Base-by-base conservation (phyloP, 441 rosid species). In the Jatropha podagrica region DNA sequence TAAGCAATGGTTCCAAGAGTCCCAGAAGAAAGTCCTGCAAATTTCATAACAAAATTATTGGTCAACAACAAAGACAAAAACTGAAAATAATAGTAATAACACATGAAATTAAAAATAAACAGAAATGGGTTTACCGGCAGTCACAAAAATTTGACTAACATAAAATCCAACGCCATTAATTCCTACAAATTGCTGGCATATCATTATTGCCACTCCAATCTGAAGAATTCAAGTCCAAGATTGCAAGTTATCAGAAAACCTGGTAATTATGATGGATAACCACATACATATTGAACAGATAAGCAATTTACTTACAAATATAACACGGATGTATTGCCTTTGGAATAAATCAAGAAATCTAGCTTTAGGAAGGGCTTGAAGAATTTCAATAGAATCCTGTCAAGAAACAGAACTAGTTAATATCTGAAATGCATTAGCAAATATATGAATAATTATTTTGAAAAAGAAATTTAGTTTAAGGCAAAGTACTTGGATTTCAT, bases 191-290 rank as follows among this genome's bases (percentile, higher is more conserved):
- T 95, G 99, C 82, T 95, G 99, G 83, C 86, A 89, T 42, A 87
- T 84, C 99, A 95, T 93, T 60, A 95, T 77, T 49, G 91, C 91
- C 62, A 95, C 93, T 54, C 96, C 97, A 67, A 93, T 93, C 99
- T 93, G 79, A 55, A 77, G 42, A 69, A 44, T 44, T 40, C 79
- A 71, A 56, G 73, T 49, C n/a, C 58, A 41, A 62, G 61, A 78
- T 76, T 48, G 58, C 41, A 77, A 41, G 13, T 66, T n/a, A 20
- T 51, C 68, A 69, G 23, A 70, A 49, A 60, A 44, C 54, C 58
- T 64, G 4, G 2, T 3, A 60, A 27, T 27, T 27, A 20, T 14
- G 20, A 56, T 65, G 54, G 18, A 56, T 37, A 76, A 69, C 61
- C 58, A 9, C 37, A 54, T 20, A 71, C 11, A 38, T 14, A 41